Evolutionary conservation across 1,139 yeast genomes (phyloP).

Genomic region (Yueomyces sp.): DNA sequence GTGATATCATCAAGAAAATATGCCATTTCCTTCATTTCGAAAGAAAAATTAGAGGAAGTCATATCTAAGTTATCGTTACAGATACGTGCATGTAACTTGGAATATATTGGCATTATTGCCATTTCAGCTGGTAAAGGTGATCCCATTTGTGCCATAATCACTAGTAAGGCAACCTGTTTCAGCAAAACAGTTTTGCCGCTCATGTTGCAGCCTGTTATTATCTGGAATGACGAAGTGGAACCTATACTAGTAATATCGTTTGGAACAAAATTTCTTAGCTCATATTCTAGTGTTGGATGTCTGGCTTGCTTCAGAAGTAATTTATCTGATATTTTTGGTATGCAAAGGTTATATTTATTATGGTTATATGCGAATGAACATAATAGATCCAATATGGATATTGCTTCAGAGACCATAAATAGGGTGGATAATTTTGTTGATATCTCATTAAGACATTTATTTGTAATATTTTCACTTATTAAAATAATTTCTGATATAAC

Average conservation of each 20-base stretch:
- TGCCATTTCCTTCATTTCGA: constrained; percentile 35
- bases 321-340: constrained; percentile 27
- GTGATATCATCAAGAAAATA: constrained; percentile 27
- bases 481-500: constrained; percentile 29
- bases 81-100: constrained; percentile 28
- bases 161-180: constrained; percentile 29
- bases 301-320: constrained; percentile 26
- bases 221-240: constrained; percentile 29
- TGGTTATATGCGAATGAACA: constrained; percentile 28
- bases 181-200: constrained; percentile 37
- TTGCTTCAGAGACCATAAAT: constrained; percentile 34
- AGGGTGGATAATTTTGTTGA: constrained; percentile 24
- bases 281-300: constrained; percentile 31
- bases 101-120: constrained; percentile 28
- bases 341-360: constrained; percentile 18
- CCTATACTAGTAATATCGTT: constrained; percentile 28
- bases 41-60: constrained; percentile 30
- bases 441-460: constrained; percentile 22
- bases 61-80: constrained; percentile 26
- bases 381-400: constrained; percentile 32
- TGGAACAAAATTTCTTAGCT: constrained; percentile 23
- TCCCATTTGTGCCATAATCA: constrained; percentile 36
- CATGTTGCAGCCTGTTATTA: constrained; percentile 37
- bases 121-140: constrained; percentile 32
- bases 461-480: constrained; percentile 30